A percentile compares a stretch with the other conserved stretches of the same genome.
phyloP scores from a whole-genome alignment of 768 basidiomycete species.

The Tylopilus felleus region DNA sequence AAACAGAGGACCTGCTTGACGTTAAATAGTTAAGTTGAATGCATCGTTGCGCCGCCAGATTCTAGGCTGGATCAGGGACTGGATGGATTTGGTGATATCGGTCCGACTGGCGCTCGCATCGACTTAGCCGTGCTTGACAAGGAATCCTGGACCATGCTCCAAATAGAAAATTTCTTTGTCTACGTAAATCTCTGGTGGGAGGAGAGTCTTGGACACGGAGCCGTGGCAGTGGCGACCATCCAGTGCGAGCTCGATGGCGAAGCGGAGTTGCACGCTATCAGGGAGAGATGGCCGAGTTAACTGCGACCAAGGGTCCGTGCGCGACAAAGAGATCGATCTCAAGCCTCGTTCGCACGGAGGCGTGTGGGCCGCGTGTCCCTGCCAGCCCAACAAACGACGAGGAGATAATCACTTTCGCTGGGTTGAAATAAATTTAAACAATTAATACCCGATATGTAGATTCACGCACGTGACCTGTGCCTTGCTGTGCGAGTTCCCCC shows the following conservation, averaged over 20 bases:
- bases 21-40: constrained; percentile 1
- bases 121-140: background rate
- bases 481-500: constrained; percentile 21
- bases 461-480: constrained; percentile 28
- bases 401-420: constrained; percentile 27
- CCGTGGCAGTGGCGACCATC: background rate
- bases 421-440: constrained; percentile 14
- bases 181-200: constrained; percentile 11
- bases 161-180: background rate
- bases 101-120: background rate
- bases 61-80: constrained; percentile 9
- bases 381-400: background rate
- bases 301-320: background rate
- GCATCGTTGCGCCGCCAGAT: background rate
- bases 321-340: background rate
- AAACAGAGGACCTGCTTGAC: background rate
- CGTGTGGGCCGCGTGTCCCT: constrained; percentile 5
- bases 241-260: background rate
- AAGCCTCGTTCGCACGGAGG: constrained; percentile 1
- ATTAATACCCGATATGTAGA: constrained; percentile 17
- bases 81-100: constrained; percentile 13
- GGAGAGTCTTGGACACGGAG: background rate
- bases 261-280: background rate
- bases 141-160: background rate
- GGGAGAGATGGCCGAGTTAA: background rate